Evolutionary conservation across 805 yeast genomes (phyloP), one percentile per base, ranked within the genome.

Genomic region (Zygosaccharomyces rouxii): DNA sequence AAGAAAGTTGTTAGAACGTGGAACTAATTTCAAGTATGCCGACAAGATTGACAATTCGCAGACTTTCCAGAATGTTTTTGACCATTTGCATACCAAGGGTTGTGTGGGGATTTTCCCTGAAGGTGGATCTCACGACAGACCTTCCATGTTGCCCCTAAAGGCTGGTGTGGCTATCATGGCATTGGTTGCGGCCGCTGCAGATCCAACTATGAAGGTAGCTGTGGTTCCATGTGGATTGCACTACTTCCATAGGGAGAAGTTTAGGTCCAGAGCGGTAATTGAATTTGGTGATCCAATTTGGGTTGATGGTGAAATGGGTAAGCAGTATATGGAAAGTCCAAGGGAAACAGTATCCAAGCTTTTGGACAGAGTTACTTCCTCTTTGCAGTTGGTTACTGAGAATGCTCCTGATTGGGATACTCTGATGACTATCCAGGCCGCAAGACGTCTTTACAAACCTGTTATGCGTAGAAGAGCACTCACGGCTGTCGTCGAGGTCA

Each of bases 101-200:
- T 86, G 95, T 56, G 73, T 92, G 7, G 97, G 96, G 3, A 86
- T 92, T 41, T 92, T 89, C 70, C 97, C 98, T 3, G 99, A 92
- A 71, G 99, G 99, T 50, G 99, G 99, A 0, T 87, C 96, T 7
- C 99, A 92, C 62, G 99, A 92, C 65, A 76, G 99, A 53, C 82
- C 97, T 1, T 92, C 88, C 53, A 69, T 92, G 56, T 73, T 92
- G 38, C 98, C 99, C 0, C 73, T 92, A 56, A 92, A 92, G 63
- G 97, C 97, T 0, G 99, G 99, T 42, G 97, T 92, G 22, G 97
- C 97, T 1, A 85, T 92, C 48, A 92, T 92, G 98, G 98, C 98
- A 0, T 72, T 92, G 16, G 98, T 97, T 13, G 95, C 98, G 0
- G 79, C 87, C 73, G 88, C 85, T 19, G 77, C 81, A 40, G 79